A percentile compares a stretch with the other conserved stretches of the same genome.
phyloP scores from a whole-genome alignment of 108 stramenopile genomes.

The Conticribra guillardii region DNA sequence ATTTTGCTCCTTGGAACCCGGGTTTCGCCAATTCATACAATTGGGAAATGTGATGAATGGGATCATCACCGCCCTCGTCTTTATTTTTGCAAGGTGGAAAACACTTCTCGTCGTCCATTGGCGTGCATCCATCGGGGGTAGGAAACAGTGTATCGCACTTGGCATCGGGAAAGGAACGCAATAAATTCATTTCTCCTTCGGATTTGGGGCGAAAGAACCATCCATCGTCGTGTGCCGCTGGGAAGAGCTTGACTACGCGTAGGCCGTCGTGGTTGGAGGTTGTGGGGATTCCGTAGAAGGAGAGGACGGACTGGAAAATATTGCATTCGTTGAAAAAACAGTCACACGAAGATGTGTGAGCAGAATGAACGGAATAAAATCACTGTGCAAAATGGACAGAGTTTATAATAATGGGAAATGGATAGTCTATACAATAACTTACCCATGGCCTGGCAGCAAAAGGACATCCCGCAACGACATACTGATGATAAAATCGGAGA shows the following conservation, averaged over 20 bases:
- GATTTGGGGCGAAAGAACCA: slow-evolving; percentile 14
- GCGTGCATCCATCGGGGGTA: background rate
- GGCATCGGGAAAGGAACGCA: slow-evolving; percentile 4
- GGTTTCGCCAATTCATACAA: slow-evolving; percentile 9
- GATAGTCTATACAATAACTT: too few relatives aligned
- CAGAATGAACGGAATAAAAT: too few relatives aligned
- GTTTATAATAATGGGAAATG: background rate
- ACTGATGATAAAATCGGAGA: too few relatives aligned
- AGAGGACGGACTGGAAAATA: background rate
- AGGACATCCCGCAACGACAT: slow-evolving; percentile 14
- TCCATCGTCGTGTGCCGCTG: slow-evolving; percentile 18
- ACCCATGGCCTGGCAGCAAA: slow-evolving; percentile 22
- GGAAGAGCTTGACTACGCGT: slow-evolving; percentile 7
- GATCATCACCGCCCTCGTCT: background rate
- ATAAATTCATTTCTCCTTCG: slow-evolving; percentile 9
- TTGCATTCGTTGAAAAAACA: too few relatives aligned
- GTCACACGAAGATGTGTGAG: too few relatives aligned
- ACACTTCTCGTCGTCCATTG: background rate
- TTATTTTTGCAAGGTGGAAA: too few relatives aligned
- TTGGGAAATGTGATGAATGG: slow-evolving; percentile 16
- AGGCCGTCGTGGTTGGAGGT: background rate
- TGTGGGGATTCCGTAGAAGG: slow-evolving; percentile 16
- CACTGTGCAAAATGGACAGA: too few relatives aligned
- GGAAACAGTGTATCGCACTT: background rate
- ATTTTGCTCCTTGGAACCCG: slow-evolving; percentile 8